Conservation (phyloP, 2,329 filamentous ascomycete species). For the Fusarium duplospermum region DNA sequence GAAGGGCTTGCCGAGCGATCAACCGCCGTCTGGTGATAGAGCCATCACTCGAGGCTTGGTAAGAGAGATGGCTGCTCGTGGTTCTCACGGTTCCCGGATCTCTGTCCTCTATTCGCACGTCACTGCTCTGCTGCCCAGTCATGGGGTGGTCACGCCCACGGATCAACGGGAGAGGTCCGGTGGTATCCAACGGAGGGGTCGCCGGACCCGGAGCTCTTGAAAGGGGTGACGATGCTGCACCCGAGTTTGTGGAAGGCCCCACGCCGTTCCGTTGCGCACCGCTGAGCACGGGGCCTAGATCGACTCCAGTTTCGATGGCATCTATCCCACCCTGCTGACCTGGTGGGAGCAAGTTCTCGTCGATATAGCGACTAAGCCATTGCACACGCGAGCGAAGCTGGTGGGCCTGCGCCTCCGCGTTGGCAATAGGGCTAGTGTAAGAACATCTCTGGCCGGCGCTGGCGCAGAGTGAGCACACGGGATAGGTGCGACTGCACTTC, state of each 20-base stretch:
- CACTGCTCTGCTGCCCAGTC: slow-evolving; percentile 18
- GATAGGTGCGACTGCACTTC: slow-evolving; percentile 57
- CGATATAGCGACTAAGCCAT: slow-evolving; percentile 54
- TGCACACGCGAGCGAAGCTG: slow-evolving; percentile 54
- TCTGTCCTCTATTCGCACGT: slow-evolving; percentile 28
- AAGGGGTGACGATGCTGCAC: slow-evolving; percentile 22
- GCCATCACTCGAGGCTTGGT: slow-evolving; percentile 35
- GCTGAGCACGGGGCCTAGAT: slow-evolving; percentile 36
- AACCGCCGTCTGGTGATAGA: slow-evolving; percentile 27
- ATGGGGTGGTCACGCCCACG: slow-evolving; percentile 20
- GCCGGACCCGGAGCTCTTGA: slow-evolving; percentile 20
- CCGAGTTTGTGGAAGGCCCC: slow-evolving; percentile 1
- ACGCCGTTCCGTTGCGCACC: slow-evolving; percentile 1
- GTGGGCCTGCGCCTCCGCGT: slow-evolving; percentile 48
- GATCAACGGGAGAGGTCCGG: slow-evolving; percentile 2
- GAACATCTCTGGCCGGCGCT: slow-evolving; percentile 54
- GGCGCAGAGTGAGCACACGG: slow-evolving; percentile 54
- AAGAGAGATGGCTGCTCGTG: slow-evolving; percentile 37
- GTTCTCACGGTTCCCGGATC: slow-evolving; percentile 37
- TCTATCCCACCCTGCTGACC: slow-evolving; percentile 45
- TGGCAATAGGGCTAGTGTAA: slow-evolving; percentile 46
- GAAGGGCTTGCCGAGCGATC: slow-evolving; percentile 34
- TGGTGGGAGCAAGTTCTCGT: slow-evolving; percentile 45
- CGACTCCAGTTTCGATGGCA: slow-evolving; percentile 51
- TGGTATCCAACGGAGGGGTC: slow-evolving; percentile 31